phyloP scores from a whole-genome alignment of 139 green algal species.

The Chlamydomonas sphaeroides region DNA sequence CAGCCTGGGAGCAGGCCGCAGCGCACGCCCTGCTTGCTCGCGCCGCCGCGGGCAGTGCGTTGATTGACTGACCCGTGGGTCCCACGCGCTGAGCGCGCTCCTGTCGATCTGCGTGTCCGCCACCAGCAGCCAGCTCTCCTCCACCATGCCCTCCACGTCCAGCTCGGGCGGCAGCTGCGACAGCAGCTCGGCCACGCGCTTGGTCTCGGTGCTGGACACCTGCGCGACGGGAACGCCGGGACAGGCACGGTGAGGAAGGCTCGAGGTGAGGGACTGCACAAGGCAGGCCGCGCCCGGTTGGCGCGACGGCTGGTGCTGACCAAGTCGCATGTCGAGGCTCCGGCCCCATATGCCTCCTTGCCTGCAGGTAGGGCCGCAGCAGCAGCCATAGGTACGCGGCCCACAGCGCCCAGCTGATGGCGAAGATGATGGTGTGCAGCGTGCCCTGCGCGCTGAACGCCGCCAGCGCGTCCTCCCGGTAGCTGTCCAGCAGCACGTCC shows the following conservation, averaged over 20 bases:
- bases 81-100: not conserved
- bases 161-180: conserved; percentile 41
- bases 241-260: too few species aligned
- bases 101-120: conserved; percentile 31
- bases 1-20: too few species aligned
- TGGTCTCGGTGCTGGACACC: conserved; percentile 26
- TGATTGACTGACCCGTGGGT: not conserved
- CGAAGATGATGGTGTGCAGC: conserved; percentile 42
- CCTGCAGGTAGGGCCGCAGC: conserved; percentile 41
- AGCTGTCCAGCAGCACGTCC: not conserved
- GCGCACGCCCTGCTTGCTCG: too few species aligned
- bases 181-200: conserved; percentile 49
- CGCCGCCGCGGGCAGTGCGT: too few species aligned
- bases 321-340: too few species aligned
- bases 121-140: conserved; percentile 43
- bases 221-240: not conserved
- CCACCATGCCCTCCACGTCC: conserved; percentile 51
- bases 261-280: too few species aligned
- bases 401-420: conserved; percentile 18
- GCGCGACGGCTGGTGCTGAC: too few species aligned
- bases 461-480: conserved; percentile 15
- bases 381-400: conserved; percentile 19
- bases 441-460: conserved; percentile 27
- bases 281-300: too few species aligned
- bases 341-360: too few species aligned